Conservation (phyloP, 495 filamentous ascomycete genomes). For the Aspergillus nanangensis region DNA sequence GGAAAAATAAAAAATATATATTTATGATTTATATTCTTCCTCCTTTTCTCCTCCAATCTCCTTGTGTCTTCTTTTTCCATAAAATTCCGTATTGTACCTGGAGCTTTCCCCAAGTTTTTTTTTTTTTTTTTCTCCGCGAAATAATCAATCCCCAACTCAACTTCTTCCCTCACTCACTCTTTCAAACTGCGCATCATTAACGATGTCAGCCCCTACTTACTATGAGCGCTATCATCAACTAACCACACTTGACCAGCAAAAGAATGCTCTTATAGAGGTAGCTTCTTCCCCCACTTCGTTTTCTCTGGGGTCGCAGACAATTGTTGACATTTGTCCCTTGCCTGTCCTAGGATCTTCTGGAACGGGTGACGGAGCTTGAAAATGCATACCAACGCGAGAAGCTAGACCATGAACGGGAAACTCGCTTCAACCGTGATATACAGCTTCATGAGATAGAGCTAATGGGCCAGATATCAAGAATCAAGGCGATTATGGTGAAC, state of each 20-base stretch:
- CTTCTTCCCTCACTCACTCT: too few species aligned
- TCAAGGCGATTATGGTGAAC: conserved; percentile 48
- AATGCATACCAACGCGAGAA: conserved; percentile 43
- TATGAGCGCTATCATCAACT: conserved; percentile 46
- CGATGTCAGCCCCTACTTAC: conserved; percentile 30
- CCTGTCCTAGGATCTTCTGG: conserved; percentile 40
- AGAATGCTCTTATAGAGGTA: conserved; percentile 53
- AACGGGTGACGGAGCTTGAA: conserved; percentile 42
- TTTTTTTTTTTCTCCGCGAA: neutral
- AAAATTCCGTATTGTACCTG: too few species aligned
- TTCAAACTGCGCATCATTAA: conserved; percentile 19
- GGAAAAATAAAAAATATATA: too few species aligned
- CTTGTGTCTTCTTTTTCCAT: too few species aligned
- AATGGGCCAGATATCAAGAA: conserved; percentile 46
- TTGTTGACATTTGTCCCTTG: conserved; percentile 4
- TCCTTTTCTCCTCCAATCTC: too few species aligned
- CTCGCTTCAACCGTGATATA: conserved; percentile 51
- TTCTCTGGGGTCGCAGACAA: neutral
- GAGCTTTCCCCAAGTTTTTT: neutral
- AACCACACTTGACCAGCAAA: conserved; percentile 42
- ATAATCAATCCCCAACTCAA: too few species aligned
- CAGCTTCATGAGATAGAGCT: conserved; percentile 50
- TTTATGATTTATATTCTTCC: too few species aligned
- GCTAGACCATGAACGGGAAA: conserved; percentile 50
- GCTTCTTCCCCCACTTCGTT: conserved; percentile 6